phyloP scores from a whole-genome alignment of 495 filamentous ascomycete genomes.

The Neurospora sp. region DNA sequence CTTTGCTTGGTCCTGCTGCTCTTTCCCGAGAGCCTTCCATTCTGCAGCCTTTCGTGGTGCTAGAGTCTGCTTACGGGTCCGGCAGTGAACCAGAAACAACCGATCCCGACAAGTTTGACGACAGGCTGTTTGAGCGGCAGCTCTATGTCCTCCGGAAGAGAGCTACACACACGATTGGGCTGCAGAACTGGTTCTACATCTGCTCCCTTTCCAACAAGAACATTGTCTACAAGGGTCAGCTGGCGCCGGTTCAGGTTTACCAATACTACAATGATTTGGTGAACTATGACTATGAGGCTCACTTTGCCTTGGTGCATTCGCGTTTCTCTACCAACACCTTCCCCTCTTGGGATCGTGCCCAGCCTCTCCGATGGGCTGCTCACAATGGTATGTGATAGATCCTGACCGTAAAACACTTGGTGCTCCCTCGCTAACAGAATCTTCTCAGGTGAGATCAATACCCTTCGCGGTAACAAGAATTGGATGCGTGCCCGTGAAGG shows the following conservation, averaged over 20 bases:
- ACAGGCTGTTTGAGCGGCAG: conserved; percentile 81
- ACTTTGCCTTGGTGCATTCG: conserved; percentile 96
- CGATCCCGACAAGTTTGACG: conserved; percentile 73
- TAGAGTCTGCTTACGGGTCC: conserved; percentile 73
- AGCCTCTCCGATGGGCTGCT: conserved; percentile 93
- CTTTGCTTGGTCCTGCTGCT: conserved; percentile 86
- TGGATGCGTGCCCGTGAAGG: conserved; percentile 99
- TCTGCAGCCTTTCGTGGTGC: conserved; percentile 90
- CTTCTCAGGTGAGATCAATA: conserved; percentile 78
- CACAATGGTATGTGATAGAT: conserved; percentile 67
- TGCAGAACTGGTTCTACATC: conserved; percentile 98
- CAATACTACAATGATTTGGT: conserved; percentile 97
- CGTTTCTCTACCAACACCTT: conserved; percentile 99
- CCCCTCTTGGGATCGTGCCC: conserved; percentile 96
- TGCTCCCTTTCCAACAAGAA: conserved; percentile 98
- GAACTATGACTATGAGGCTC: conserved; percentile 93
- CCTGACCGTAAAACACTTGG: conserved; percentile 3
- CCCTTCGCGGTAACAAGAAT: conserved; percentile 97
- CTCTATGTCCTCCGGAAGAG: conserved; percentile 92
- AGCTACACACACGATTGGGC: conserved; percentile 83
- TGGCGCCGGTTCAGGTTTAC: conserved; percentile 96
- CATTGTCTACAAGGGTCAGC: conserved; percentile 98
- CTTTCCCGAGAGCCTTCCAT: conserved; percentile 90
- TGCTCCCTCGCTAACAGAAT: conserved; percentile 24
- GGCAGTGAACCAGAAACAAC: conserved; percentile 73